These are phyloP conservation scores for Boletus eberwhitei DNA, from an alignment of 768 basidiomycete genomes.

Conservation along the genomic window DNA sequence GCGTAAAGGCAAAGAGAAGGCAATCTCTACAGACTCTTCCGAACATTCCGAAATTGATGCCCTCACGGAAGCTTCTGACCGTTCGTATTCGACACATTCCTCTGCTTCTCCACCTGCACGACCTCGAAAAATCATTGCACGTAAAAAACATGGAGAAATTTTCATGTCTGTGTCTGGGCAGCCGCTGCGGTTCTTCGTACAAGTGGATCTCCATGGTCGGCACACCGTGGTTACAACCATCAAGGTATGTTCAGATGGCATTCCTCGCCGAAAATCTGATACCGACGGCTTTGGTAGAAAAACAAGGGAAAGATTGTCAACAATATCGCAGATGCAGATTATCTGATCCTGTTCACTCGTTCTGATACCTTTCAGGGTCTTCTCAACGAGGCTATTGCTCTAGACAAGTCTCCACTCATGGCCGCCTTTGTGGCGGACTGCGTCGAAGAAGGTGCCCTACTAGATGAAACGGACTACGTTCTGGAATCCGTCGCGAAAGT, in stretches of 20 bases:
- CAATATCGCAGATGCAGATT: slow-evolving; percentile 55
- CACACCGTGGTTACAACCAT: slow-evolving; percentile 48
- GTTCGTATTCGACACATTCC: slow-evolving; percentile 7
- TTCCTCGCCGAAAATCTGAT: not conserved
- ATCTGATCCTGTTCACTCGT: slow-evolving; percentile 51
- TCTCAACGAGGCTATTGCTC: slow-evolving; percentile 31
- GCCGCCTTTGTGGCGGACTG: slow-evolving; percentile 54
- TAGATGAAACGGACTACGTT: slow-evolving; percentile 45
- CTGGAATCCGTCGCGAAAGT: slow-evolving; percentile 33
- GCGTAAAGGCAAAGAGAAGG: slow-evolving; percentile 31
- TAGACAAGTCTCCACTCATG: slow-evolving; percentile 46
- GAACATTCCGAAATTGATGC: slow-evolving; percentile 17
- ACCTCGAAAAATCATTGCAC: slow-evolving; percentile 10
- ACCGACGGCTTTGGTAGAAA: slow-evolving; percentile 41
- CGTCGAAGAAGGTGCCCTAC: slow-evolving; percentile 38
- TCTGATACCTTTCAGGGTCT: slow-evolving; percentile 52
- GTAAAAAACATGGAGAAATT: slow-evolving; percentile 31
- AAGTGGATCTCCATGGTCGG: slow-evolving; percentile 61
- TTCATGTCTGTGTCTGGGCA: slow-evolving; percentile 44
- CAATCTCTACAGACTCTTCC: slow-evolving; percentile 16
- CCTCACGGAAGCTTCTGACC: slow-evolving; percentile 7
- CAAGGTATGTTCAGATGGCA: slow-evolving; percentile 44
- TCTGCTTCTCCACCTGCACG: slow-evolving; percentile 16
- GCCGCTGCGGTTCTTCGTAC: slow-evolving; percentile 58
- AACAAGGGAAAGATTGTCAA: slow-evolving; percentile 60